Evolutionary conservation across 1,284 basidiomycete species (phyloP).

Genomic region (Ceratobasidium sp.): DNA sequence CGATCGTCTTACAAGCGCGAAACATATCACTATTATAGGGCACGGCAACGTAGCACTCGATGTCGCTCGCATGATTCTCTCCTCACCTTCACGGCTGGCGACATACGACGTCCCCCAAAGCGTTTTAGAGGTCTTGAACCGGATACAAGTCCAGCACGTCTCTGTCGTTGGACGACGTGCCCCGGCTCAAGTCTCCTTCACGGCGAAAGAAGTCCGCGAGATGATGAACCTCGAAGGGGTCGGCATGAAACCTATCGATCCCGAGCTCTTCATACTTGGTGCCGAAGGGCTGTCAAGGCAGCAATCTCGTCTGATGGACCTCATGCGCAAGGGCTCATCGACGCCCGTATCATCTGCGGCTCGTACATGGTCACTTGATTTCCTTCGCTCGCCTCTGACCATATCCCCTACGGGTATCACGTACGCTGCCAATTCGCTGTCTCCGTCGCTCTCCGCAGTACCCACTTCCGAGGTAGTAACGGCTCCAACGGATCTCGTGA

Average conservation of each 20-base stretch:
- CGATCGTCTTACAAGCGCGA: conserved; percentile 70
- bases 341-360: conserved; percentile 56
- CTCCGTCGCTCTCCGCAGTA: conserved; percentile 65
- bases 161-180: conserved; percentile 89
- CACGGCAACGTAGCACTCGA: conserved; percentile 98
- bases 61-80: conserved; percentile 90
- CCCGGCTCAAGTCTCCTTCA: conserved; percentile 91
- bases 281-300: conserved; percentile 67
- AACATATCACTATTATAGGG: conserved; percentile 88
- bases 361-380: conserved; percentile 85
- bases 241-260: conserved; percentile 70
- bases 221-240: conserved; percentile 83
- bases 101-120: conserved; percentile 84
- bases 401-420: conserved; percentile 49
- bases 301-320: conserved; percentile 73
- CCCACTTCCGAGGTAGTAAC: conserved; percentile 70
- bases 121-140: conserved; percentile 77
- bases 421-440: conserved; percentile 63
- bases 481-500: conserved; percentile 78
- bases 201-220: conserved; percentile 94
- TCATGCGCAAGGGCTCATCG: conserved; percentile 76
- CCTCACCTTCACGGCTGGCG: conserved; percentile 69
- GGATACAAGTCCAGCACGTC: conserved; percentile 78
- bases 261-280: conserved; percentile 59
- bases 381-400: conserved; percentile 79